Conservation (phyloP, 1,139 yeast genomes). For the Zygoascus sp. region DNA sequence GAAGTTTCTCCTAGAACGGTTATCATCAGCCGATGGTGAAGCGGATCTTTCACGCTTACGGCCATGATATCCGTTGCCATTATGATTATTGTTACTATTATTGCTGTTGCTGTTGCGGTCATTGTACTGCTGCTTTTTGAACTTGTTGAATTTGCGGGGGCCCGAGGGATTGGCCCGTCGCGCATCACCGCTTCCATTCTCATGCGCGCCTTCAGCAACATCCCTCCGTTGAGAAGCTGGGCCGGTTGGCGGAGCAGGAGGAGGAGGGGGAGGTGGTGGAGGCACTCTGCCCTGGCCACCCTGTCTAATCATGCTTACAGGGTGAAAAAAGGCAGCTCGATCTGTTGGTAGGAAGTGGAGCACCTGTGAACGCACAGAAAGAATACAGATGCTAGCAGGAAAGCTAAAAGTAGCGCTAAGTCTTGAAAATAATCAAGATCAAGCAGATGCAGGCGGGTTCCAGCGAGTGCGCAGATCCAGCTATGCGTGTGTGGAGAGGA, state of each 20-base stretch:
- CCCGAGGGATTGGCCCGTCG: not conserved
- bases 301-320: not conserved
- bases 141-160: conserved; percentile 6
- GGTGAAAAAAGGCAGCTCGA: not conserved
- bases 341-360: too few species aligned
- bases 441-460: too few species aligned
- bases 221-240: conserved; percentile 3
- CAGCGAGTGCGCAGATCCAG: not conserved
- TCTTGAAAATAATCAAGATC: too few species aligned
- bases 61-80: not conserved
- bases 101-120: not conserved
- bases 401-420: too few species aligned
- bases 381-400: too few species aligned
- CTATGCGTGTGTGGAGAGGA: not conserved
- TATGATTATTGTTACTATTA: not conserved
- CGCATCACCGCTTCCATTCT: not conserved
- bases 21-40: not conserved
- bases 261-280: conserved; percentile 5
- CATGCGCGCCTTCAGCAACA: not conserved
- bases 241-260: conserved; percentile 3
- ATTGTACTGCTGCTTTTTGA: not conserved
- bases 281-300: conserved; percentile 1
- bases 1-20: not conserved
- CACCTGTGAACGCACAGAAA: too few species aligned
- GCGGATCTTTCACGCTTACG: not conserved